Evolutionary conservation across 371 early-diverging fungal species (phyloP).

Genomic region (Basidiobolus meristosporus): DNA sequence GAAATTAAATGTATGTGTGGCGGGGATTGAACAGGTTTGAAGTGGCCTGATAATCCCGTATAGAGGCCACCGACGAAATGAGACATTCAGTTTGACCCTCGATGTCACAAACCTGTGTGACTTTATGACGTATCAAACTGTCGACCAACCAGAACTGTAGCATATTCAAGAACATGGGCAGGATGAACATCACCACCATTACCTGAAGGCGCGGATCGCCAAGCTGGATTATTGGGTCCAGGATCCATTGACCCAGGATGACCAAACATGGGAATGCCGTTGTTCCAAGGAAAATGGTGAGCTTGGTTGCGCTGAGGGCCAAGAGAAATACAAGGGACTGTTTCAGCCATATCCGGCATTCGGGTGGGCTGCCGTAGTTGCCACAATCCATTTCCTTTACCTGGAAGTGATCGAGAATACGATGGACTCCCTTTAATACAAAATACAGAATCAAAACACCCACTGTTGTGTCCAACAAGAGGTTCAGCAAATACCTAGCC

Average conservation of each 20-base stretch:
- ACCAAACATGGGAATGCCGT: slow-evolving; percentile 26
- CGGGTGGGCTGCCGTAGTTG: slow-evolving; percentile 42
- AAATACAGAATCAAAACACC: slow-evolving; percentile 40
- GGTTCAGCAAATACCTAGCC: slow-evolving; percentile 46
- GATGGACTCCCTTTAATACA: slow-evolving; percentile 16
- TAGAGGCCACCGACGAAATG: too few relatives aligned
- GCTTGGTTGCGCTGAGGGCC: slow-evolving; percentile 33
- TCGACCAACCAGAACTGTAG: slow-evolving; percentile 45
- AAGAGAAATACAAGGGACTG: slow-evolving; percentile 25
- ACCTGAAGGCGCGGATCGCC: slow-evolving; percentile 23
- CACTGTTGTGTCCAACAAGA: slow-evolving; percentile 42
- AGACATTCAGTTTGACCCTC: too few relatives aligned
- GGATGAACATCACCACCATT: slow-evolving; percentile 36
- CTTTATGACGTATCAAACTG: slow-evolving; percentile 16
- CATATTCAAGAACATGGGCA: slow-evolving; percentile 34
- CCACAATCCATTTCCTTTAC: slow-evolving; percentile 27
- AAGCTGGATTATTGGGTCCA: slow-evolving; percentile 21
- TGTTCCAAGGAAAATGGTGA: slow-evolving; percentile 21
- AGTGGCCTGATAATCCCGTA: too few relatives aligned
- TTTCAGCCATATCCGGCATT: slow-evolving; percentile 26
- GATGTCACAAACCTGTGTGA: too few relatives aligned
- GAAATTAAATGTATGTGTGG: too few relatives aligned
- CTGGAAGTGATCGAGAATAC: background rate
- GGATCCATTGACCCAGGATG: slow-evolving; percentile 33
- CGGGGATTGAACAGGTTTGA: too few relatives aligned